Evolutionary conservation across 352 stramenopile species (phyloP).

Genomic region (Phytophthora syringae): DNA sequence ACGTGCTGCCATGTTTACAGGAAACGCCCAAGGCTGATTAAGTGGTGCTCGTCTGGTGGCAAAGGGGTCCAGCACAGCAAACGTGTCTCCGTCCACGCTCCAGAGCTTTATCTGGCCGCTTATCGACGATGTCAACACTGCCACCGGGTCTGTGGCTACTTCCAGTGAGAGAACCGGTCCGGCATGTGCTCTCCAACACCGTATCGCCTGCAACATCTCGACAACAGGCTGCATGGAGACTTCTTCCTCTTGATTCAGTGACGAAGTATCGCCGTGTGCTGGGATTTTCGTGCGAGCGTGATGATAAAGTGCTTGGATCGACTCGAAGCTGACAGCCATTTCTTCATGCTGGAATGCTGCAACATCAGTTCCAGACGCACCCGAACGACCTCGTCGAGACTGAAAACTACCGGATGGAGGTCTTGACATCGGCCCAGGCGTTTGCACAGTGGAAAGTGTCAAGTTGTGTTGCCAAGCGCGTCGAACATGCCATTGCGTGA

Average conservation of each 20-base stretch:
- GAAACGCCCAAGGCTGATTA: slow-evolving; percentile 59
- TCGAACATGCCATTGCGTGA: slow-evolving; percentile 48
- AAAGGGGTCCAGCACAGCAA: slow-evolving; percentile 72
- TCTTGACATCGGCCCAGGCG: slow-evolving; percentile 9
- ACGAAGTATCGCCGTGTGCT: neutral
- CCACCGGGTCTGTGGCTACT: slow-evolving; percentile 40
- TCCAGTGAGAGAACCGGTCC: slow-evolving; percentile 48
- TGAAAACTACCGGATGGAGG: slow-evolving; percentile 15
- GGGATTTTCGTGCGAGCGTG: slow-evolving; percentile 32
- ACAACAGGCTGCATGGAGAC: neutral
- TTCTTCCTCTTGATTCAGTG: neutral
- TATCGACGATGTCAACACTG: slow-evolving; percentile 55
- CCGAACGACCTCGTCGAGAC: slow-evolving; percentile 1
- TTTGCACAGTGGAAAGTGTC: slow-evolving; percentile 3
- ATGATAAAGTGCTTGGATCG: slow-evolving; percentile 53
- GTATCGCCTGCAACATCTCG: slow-evolving; percentile 11
- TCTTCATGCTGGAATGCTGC: slow-evolving; percentile 61
- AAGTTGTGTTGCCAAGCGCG: slow-evolving; percentile 1
- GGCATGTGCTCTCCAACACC: slow-evolving; percentile 53
- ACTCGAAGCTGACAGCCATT: slow-evolving; percentile 59
- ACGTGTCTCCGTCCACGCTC: slow-evolving; percentile 44
- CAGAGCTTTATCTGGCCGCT: slow-evolving; percentile 72
- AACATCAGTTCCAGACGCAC: slow-evolving; percentile 18
- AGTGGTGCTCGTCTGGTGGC: slow-evolving; percentile 60
- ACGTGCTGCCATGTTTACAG: slow-evolving; percentile 56